Base-by-base conservation (phyloP, 2,329 filamentous ascomycete genomes). In the Beauveria bassiana region DNA sequence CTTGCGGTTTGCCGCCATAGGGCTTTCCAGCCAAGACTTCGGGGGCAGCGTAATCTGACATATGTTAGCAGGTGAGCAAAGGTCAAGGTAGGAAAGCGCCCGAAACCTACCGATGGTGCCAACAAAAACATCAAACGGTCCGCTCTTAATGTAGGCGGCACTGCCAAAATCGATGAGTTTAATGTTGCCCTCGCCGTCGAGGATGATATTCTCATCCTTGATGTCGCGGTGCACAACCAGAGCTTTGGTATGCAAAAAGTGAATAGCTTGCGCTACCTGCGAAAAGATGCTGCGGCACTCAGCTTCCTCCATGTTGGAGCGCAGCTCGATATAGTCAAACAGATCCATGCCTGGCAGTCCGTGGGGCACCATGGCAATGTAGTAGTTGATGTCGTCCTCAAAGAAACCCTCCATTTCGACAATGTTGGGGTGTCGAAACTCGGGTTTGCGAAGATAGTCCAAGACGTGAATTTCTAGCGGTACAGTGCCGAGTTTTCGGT, bases 111-210 rank as follows among this genome's bases (percentile, higher is more conserved):
- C 93, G 74, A 99, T 98, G 1, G 95, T 99, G 63, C 95, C 95
- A 57, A 99, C 95, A 77, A 99, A 99, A 16, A 99, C 95, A 73
- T 98, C 93, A 80, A 99, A 99, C 51, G 95, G 95, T 16, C 95
- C 95, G 73, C 89, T 97, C 78, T 96, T 97, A 79, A 98, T 96
- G 73, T 99, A 99, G 64, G 95, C 93, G 63, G 95, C 95, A 71
- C 93, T 97, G 63, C 95, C 95, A 76, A 99, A 99, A 74, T 99
- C 95, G 67, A 98, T 98, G 69, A 99, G 80, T 77, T 97, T 98
- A 75, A 99, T 96, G 67, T 89, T 88, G 28, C 93, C 93, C 72
- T 98, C 93, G 42, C 95, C 93, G 70, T 99, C 95, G 18, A 99
- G 80, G 61, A 99, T 90, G 34, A 99, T 91, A 68, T 99, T 99